phyloP scores from a whole-genome alignment of 2,329 filamentous ascomycete species.

The Fusarium incarnatum region DNA sequence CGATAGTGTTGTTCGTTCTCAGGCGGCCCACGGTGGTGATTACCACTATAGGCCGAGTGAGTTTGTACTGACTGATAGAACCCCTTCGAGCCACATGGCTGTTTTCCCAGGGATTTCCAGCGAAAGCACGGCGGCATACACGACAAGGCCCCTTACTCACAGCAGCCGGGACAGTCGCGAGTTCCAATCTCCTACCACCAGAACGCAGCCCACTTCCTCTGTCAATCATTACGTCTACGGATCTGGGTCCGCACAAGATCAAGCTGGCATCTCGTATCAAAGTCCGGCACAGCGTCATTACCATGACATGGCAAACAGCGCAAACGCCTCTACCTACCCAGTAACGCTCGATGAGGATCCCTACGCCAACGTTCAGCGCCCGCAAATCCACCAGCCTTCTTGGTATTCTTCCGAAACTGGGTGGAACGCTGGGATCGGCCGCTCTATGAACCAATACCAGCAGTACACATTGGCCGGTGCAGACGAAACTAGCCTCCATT shows the following conservation, averaged over 20 bases:
- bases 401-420: conserved; percentile 24
- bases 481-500: background rate
- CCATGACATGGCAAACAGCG: background rate
- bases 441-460: conserved; percentile 16
- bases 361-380: background rate
- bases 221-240: background rate
- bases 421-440: conserved; percentile 23
- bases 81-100: background rate
- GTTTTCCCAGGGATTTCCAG: conserved; percentile 1
- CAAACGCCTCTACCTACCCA: background rate
- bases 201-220: conserved; percentile 7
- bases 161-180: conserved; percentile 3
- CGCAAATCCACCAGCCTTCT: conserved; percentile 22
- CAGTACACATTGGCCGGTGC: conserved; percentile 17
- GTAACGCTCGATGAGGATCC: background rate
- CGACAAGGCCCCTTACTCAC: background rate
- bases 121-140: background rate
- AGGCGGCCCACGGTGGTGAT: background rate
- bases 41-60: conserved; percentile 9
- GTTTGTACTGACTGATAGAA: conserved; percentile 24
- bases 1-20: conserved; percentile 16
- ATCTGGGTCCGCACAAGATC: background rate
- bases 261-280: conserved; percentile 12
- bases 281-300: background rate
- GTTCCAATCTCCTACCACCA: background rate